Evolutionary conservation across 495 filamentous ascomycete genomes (phyloP).

Genomic region (Podospora sp.): DNA sequence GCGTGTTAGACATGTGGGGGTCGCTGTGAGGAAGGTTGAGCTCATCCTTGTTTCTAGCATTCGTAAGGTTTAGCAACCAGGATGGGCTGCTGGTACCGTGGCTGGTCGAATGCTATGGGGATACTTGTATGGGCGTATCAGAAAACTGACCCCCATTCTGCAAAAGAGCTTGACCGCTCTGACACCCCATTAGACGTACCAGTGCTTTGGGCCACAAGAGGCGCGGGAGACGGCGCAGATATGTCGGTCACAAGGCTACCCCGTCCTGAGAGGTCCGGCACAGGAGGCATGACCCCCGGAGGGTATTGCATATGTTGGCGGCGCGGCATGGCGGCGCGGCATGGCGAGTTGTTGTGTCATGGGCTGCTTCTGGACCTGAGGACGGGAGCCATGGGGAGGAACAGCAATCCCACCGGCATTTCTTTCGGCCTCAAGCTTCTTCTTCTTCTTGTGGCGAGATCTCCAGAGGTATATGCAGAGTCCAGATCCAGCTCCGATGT

Average conservation of each 20-base stretch:
- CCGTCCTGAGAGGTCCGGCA: not conserved
- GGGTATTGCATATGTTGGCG: conserved; percentile 13
- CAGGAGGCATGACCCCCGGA: not conserved
- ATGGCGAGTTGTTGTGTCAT: conserved; percentile 10
- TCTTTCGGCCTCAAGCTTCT: conserved; percentile 13
- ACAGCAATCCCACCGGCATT: not conserved
- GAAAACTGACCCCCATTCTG: not conserved
- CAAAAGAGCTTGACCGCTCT: conserved; percentile 9
- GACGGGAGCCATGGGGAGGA: not conserved
- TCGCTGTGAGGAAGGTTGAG: not conserved
- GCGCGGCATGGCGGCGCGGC: not conserved
- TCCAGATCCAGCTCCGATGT: no score
- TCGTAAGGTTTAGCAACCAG: conserved; percentile 27
- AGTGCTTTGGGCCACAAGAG: conserved; percentile 22
- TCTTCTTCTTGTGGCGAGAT: conserved; percentile 31
- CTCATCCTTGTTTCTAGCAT: not conserved
- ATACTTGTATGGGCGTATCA: conserved; percentile 6
- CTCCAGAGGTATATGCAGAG: conserved; percentile 27
- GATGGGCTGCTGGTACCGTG: conserved; percentile 4
- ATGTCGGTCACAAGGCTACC: not conserved
- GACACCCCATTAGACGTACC: conserved; percentile 24
- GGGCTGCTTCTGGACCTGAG: not conserved
- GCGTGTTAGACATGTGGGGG: not conserved
- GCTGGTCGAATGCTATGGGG: not conserved
- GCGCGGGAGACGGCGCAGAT: not conserved